Evolutionary conservation across 163 green algal species (phyloP).

Genomic region (Prototheca wickerhamii): DNA sequence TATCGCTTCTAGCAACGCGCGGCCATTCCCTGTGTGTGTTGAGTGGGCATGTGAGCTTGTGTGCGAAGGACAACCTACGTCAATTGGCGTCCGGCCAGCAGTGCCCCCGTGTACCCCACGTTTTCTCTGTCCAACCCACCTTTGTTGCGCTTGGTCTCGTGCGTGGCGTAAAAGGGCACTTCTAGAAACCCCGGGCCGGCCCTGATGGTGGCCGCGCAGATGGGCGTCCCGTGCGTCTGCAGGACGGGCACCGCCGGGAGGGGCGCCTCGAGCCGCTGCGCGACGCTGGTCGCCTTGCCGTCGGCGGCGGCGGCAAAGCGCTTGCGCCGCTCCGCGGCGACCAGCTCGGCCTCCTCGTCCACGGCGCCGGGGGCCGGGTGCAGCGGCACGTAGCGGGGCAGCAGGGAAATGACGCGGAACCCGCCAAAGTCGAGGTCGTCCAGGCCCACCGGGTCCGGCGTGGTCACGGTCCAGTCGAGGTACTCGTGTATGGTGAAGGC

Average conservation of each 20-base stretch:
- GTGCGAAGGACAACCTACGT: not conserved
- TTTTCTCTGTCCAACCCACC: not conserved
- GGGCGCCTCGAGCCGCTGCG: constrained; percentile 41
- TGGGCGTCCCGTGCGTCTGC: constrained; percentile 57
- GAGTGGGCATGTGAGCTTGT: not conserved
- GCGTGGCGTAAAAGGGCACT: constrained; percentile 82
- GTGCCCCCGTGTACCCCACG: not conserved
- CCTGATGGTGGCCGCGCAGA: constrained; percentile 76
- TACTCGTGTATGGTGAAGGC: constrained; percentile 92
- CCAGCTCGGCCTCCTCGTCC: constrained; percentile 9
- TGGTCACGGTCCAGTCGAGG: constrained; percentile 87
- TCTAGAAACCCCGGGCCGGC: constrained; percentile 69
- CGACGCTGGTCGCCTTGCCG: not conserved
- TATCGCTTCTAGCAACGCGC: constrained; percentile 74
- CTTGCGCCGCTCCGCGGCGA: constrained; percentile 14
- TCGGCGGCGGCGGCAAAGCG: not conserved
- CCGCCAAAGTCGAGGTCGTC: constrained; percentile 82
- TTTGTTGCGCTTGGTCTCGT: constrained; percentile 55
- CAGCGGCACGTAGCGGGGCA: constrained; percentile 56
- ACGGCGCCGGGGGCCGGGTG: constrained; percentile 40
- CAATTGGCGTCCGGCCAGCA: not conserved
- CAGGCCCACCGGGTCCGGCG: constrained; percentile 43
- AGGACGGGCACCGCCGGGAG: constrained; percentile 43
- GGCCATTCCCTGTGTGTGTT: constrained; percentile 58
- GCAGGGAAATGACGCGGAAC: constrained; percentile 68